Conservation (phyloP, 768 basidiomycete species). For the Peribolospora kevripleyi region DNA sequence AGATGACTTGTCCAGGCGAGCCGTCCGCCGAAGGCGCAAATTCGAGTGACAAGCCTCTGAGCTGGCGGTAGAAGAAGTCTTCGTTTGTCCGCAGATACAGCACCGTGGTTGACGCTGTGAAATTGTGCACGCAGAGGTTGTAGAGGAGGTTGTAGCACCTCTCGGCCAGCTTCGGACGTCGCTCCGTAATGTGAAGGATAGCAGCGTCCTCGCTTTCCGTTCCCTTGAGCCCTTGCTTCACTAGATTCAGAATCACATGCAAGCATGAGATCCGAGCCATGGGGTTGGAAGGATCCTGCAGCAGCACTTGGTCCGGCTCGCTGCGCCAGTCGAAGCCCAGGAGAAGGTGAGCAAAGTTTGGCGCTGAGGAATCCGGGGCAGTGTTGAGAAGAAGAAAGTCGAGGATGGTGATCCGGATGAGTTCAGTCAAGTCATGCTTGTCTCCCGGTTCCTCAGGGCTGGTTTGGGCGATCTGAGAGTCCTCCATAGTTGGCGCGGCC, state of each 20-base stretch:
- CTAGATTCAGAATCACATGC: conserved; percentile 53
- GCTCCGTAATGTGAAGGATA: background rate
- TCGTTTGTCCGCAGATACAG: conserved; percentile 68
- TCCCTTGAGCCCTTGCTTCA: conserved; percentile 27
- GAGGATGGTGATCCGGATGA: conserved; percentile 49
- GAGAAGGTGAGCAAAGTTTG: conserved; percentile 69
- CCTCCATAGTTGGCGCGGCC: conserved; percentile 31
- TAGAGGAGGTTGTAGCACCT: conserved; percentile 58
- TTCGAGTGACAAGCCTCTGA: conserved; percentile 15
- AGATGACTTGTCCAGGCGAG: background rate
- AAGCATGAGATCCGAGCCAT: conserved; percentile 31
- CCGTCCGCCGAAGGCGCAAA: background rate
- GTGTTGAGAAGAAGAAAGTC: conserved; percentile 63
- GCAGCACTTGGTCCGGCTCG: conserved; percentile 9
- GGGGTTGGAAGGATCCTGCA: conserved; percentile 17
- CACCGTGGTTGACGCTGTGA: conserved; percentile 54
- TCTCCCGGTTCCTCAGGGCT: background rate
- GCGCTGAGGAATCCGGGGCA: conserved; percentile 33
- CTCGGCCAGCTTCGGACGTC: conserved; percentile 53
- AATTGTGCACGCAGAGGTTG: conserved; percentile 65
- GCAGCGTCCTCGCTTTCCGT: conserved; percentile 15
- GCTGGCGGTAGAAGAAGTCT: conserved; percentile 68
- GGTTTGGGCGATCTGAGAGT: conserved; percentile 9
- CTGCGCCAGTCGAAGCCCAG: conserved; percentile 37
- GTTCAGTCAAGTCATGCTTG: conserved; percentile 26